Percentiles rank a stretch among this genome's conserved stretches.
Evolutionary conservation across 352 stramenopile species (phyloP).

Genomic region (Phytophthora europaea): DNA sequence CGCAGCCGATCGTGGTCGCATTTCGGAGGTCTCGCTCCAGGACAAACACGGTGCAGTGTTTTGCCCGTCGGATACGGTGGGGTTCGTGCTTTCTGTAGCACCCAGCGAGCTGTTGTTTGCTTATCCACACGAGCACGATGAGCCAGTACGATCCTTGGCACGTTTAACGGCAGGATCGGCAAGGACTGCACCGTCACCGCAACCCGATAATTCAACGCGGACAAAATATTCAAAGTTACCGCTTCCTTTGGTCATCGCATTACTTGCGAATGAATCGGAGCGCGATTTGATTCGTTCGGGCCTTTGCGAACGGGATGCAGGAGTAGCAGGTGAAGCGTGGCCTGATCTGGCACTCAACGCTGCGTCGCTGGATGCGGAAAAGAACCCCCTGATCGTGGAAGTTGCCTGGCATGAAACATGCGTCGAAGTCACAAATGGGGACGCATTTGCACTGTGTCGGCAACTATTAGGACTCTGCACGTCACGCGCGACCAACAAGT

Average conservation of each 20-base stretch:
- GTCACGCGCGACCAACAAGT: slow-evolving; percentile 56
- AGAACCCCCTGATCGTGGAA: slow-evolving; percentile 64
- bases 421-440: slow-evolving; percentile 61
- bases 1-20: slow-evolving; percentile 25
- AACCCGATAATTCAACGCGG: slow-evolving; percentile 22
- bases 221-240: slow-evolving; percentile 61
- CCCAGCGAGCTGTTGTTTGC: slow-evolving; percentile 40
- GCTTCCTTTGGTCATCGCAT: slow-evolving; percentile 60
- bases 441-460: slow-evolving; percentile 72
- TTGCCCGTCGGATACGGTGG: slow-evolving; percentile 55
- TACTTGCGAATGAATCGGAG: slow-evolving; percentile 77
- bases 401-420: slow-evolving; percentile 62
- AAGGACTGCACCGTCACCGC: not conserved
- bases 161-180: slow-evolving; percentile 20
- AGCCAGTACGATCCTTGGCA: slow-evolving; percentile 29
- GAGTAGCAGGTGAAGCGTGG: slow-evolving; percentile 47
- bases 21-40: slow-evolving; percentile 60
- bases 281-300: slow-evolving; percentile 56
- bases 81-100: slow-evolving; percentile 32
- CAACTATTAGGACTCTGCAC: slow-evolving; percentile 72
- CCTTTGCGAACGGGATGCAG: slow-evolving; percentile 36
- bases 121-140: slow-evolving; percentile 28
- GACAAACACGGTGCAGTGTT: slow-evolving; percentile 68
- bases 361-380: slow-evolving; percentile 53
- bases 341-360: slow-evolving; percentile 71